Evolutionary conservation across 139 green algal genomes (phyloP).

Genomic region (Coccomyxa sp.): DNA sequence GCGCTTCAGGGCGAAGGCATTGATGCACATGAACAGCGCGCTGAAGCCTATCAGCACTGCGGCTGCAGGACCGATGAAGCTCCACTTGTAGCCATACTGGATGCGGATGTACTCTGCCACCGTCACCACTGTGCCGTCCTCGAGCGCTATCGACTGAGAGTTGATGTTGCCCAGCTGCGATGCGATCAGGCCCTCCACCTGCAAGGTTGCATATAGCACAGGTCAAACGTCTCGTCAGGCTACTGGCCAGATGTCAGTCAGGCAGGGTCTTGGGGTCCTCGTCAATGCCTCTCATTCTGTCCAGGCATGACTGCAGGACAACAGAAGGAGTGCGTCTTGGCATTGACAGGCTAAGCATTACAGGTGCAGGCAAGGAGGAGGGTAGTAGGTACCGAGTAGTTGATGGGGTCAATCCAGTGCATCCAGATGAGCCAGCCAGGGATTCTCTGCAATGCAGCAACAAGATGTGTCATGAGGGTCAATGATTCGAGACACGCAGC

Average conservation of each 20-base stretch:
- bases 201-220: background rate
- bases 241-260: background rate
- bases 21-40: background rate
- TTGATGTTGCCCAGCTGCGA: slow-evolving; percentile 18
- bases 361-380: background rate
- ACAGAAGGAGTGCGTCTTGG: background rate
- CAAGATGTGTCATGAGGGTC: too few relatives aligned
- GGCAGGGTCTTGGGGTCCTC: background rate
- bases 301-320: too few relatives aligned
- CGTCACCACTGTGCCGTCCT: background rate
- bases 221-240: background rate
- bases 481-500: too few relatives aligned
- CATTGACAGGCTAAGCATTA: background rate
- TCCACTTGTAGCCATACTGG: background rate
- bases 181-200: slow-evolving; percentile 21
- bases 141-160: background rate
- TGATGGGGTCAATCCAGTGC: background rate
- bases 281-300: too few relatives aligned
- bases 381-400: too few relatives aligned
- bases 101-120: background rate
- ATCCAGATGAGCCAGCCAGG: slow-evolving; percentile 10
- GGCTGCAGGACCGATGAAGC: background rate
- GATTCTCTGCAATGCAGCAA: slow-evolving; percentile 16
- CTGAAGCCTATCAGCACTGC: background rate
- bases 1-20: background rate